These are phyloP conservation scores for Phycomyces nitens DNA, from an alignment of 192 early-diverging fungal species.

Conservation along the genomic window DNA sequence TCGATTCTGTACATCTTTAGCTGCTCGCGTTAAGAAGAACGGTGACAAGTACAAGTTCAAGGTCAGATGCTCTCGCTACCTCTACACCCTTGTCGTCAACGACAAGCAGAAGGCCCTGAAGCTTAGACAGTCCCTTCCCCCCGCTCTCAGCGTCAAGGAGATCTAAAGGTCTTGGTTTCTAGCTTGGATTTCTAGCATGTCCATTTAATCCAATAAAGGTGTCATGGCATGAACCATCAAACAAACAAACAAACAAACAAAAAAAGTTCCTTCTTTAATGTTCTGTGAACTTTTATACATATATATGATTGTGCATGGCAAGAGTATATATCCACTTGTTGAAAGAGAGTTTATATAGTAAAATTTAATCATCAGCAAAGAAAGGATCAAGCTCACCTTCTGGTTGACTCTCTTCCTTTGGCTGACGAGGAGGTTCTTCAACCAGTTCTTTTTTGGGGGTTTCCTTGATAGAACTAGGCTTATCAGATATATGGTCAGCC, in stretches of 20 bases:
- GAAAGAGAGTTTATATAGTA: background rate
- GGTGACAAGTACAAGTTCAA: conserved; percentile 95
- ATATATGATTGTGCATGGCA: no score
- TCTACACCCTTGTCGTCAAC: conserved; percentile 96
- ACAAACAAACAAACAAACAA: background rate
- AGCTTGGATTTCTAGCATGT: no score
- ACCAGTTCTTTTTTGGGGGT: background rate
- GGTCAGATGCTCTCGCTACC: conserved; percentile 97
- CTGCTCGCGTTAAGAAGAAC: conserved; percentile 97
- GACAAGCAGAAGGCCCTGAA: conserved; percentile 95
- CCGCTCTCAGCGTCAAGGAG: conserved; percentile 36
- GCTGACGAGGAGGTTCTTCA: background rate
- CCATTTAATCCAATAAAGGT: no score
- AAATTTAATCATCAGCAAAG: conserved; percentile 28
- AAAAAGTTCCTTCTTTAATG: background rate
- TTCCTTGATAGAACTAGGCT: background rate
- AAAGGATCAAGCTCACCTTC: conserved; percentile 30
- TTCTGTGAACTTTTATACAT: background rate
- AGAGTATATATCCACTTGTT: no score
- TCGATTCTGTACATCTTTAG: conserved; percentile 23
- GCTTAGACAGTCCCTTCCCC: conserved; percentile 94
- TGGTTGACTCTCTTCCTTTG: background rate
- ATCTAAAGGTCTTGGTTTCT: background rate
- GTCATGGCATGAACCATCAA: no score
- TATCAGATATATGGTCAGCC: conserved; percentile 4